Evolutionary conservation across 177 flowering plant genomes (phyloP), one percentile per base, ranked within the genome.

Genomic region (Vitis hybrid): DNA sequence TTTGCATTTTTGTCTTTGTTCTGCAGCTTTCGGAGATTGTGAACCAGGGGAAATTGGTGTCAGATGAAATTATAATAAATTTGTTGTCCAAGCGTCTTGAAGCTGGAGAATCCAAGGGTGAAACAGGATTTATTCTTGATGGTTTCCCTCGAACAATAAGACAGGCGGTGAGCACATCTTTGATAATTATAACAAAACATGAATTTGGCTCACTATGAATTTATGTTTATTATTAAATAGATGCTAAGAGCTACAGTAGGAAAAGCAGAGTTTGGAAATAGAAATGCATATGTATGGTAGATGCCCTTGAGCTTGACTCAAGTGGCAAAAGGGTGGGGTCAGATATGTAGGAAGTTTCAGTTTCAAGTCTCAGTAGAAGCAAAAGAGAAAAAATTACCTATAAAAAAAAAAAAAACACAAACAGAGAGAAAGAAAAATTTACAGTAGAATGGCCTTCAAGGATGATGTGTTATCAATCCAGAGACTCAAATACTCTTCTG

Each of bases 111-210:
- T 81, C 86, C 27, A 88, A 85, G 74, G 95, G 97, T 52, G 97
- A 95, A 80, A 70, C 85, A 8, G 99, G 99, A 13, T 95, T 93
- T 65, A 91, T 95, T 76, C 95, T 93, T 63, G 99, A 95, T 83
- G 99, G 99, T 46, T 91, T 93, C 71, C 99, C 99, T 63, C 88
- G 99, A 52, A 95, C 99, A 4, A 81, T 93, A 32, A 86, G 85
- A 76, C 99, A 95, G 72, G 99, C 98, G 78, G 99, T 95, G 72
- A 88, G 92, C 30, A 63, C 56, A 54, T 51, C 65, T 59, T 17
- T 55, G 64, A 8, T 30, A 49, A 63, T 52, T 24, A 30, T 60
- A 7, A 52, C 14, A 1, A 17, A 54, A n/a, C 11, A 41, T 66
- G 48, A 14, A 66, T 52, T 60, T 52, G 63, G 32, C 64, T 10